phyloP scores from a whole-genome alignment of 805 yeast species.

The Wickerhamiella azyma region DNA sequence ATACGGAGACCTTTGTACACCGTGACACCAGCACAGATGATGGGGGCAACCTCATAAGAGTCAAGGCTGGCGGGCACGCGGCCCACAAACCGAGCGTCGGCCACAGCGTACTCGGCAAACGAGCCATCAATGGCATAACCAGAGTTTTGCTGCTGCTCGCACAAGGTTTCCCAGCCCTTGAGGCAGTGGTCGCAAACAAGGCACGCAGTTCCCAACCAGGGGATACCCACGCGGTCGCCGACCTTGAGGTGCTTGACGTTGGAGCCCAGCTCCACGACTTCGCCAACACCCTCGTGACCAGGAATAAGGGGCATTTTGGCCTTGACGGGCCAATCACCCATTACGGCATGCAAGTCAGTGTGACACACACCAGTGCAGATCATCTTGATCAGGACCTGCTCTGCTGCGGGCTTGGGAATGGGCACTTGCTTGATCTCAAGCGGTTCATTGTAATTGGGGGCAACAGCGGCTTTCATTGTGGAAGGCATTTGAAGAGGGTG shows the following conservation, averaged over 20 bases:
- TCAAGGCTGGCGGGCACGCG: slow-evolving; percentile 60
- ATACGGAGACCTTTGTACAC: slow-evolving; percentile 83
- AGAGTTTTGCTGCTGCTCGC: slow-evolving; percentile 55
- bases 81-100: slow-evolving; percentile 80
- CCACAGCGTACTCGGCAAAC: slow-evolving; percentile 82
- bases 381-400: slow-evolving; percentile 67
- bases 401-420: slow-evolving; percentile 65
- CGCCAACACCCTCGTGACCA: slow-evolving; percentile 86
- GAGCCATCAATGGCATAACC: slow-evolving; percentile 88
- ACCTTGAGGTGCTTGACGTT: slow-evolving; percentile 56
- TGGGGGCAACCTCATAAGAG: slow-evolving; percentile 64
- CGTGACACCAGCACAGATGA: slow-evolving; percentile 83
- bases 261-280: slow-evolving; percentile 62
- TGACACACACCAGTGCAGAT: slow-evolving; percentile 88
- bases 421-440: slow-evolving; percentile 59
- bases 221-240: slow-evolving; percentile 74
- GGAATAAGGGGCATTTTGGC: slow-evolving; percentile 68
- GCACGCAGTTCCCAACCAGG: slow-evolving; percentile 75
- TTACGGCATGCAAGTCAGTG: slow-evolving; percentile 88
- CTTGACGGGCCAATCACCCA: slow-evolving; percentile 82
- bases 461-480: slow-evolving; percentile 45
- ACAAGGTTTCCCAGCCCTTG: slow-evolving; percentile 52
- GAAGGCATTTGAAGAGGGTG: slow-evolving; percentile 1
- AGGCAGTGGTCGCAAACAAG: slow-evolving; percentile 64
- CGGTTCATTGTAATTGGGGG: slow-evolving; percentile 52